phyloP scores from a whole-genome alignment of 2,329 filamentous ascomycete species.

The Hypoxylon sp. region DNA sequence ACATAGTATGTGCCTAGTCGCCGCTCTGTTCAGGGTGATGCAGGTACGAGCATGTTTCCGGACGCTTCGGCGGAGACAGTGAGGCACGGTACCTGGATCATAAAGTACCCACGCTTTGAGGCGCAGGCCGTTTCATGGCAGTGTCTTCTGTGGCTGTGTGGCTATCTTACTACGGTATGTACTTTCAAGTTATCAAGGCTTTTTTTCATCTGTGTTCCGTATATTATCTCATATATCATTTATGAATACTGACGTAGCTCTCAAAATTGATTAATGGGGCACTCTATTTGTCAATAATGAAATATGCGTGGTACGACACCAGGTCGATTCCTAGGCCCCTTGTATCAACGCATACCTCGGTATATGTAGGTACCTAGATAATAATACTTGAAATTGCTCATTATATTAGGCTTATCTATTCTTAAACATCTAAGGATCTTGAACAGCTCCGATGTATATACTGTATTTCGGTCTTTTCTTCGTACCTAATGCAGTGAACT shows the following conservation, averaged over 20 bases:
- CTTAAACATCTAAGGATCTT: background rate
- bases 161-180: background rate
- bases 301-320: background rate
- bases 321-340: background rate
- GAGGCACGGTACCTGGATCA: conserved; percentile 32
- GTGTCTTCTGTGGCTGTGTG: conserved; percentile 28
- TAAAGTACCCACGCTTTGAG: conserved; percentile 1
- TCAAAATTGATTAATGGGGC: background rate
- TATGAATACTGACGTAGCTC: conserved; percentile 12
- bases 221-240: conserved; percentile 22
- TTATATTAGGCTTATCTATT: background rate
- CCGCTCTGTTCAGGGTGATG: conserved; percentile 22
- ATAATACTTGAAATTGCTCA: background rate
- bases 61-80: conserved; percentile 16
- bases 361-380: background rate
- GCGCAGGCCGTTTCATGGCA: conserved; percentile 24
- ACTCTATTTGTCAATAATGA: background rate
- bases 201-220: background rate
- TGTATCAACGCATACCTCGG: background rate
- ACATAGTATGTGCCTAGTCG: conserved; percentile 8
- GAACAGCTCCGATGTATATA: background rate
- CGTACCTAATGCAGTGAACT: conserved; percentile 10
- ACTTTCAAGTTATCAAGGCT: background rate
- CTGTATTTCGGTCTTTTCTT: background rate
- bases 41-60: conserved; percentile 38